Base-by-base conservation (phyloP, 495 filamentous ascomycete species). In the Penicillium mononematosum region DNA sequence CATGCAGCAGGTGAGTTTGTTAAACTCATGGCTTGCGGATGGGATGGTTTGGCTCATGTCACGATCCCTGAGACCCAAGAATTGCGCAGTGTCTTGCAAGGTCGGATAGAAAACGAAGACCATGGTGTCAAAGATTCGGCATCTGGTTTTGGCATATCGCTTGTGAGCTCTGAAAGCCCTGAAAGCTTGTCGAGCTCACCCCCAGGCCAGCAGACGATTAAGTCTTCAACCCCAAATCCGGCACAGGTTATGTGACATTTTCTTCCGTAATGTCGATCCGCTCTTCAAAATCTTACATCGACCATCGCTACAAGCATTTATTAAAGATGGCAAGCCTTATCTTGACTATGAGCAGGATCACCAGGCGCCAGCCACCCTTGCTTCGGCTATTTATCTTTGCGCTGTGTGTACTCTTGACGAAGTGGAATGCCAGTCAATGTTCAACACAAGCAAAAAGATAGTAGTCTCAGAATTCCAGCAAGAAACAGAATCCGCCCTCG, bases 381-480 rank as follows among this genome's bases (percentile, higher is more conserved):
- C 78, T 4, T 81, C 71, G 17, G 74, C 82, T 9, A 69, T 86
- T 14, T 83, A 79, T 63, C 83, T 80, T 59, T 75, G 74, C 14
- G 80, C 79, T 8, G 67, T 75, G 0, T 78, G 74, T 10, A 79
- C 72, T 25, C 54, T 83, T 27, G 65, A 63, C 10, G 63, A 74
- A n/a, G 47, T 68, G 5, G 74, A 84, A 34, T 81, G 78, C 44
- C 60, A 47, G 12, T 50, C 61, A 16, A 41, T 65, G 12, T 78
- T 84, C 46, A 70, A 73, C 6, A 65, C 72, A 39, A 70, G 77
- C 14, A 77, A 78, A 49, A 50, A 43, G 6, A 46, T 63, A 0
- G 46, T 82, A 6, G 58, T 81, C 10, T 58, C 68, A 8, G 70
- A 71, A 24, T 83, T 83, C 50, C 79, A 78, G 11, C 77, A 70